Evolutionary conservation across 129 eudicot species (phyloP).

Genomic region (Helichrysum umbraculigerum): DNA sequence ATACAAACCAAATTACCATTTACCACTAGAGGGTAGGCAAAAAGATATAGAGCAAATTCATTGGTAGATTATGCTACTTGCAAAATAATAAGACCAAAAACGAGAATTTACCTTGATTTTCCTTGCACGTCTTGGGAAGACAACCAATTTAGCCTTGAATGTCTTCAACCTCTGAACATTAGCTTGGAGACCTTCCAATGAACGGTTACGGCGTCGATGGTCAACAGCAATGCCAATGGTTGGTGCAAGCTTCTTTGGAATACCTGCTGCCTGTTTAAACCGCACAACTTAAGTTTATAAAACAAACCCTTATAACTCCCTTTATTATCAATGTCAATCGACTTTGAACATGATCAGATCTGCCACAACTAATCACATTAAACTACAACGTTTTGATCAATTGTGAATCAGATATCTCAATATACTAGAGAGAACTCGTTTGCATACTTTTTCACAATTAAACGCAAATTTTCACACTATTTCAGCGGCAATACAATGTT

Average conservation of each 20-base stretch:
- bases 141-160: constrained; percentile 64
- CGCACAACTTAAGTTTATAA: background rate
- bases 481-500: background rate
- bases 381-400: background rate
- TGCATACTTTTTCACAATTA: background rate
- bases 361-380: background rate
- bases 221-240: constrained; percentile 68
- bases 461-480: too few relatives aligned
- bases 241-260: constrained; percentile 72
- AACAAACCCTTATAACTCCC: background rate
- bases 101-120: constrained; percentile 44
- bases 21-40: background rate
- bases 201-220: constrained; percentile 56
- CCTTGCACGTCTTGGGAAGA: constrained; percentile 65
- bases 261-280: constrained; percentile 55
- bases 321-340: too few relatives aligned
- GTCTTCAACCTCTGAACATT: constrained; percentile 68
- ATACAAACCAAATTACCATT: too few relatives aligned
- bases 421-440: background rate
- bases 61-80: background rate
- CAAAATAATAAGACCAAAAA: background rate
- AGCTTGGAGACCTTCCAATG: constrained; percentile 63
- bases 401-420: background rate
- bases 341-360: too few relatives aligned
- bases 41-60: background rate